Conservation (phyloP, 2,329 filamentous ascomycete genomes). For the Claviceps monticola region DNA sequence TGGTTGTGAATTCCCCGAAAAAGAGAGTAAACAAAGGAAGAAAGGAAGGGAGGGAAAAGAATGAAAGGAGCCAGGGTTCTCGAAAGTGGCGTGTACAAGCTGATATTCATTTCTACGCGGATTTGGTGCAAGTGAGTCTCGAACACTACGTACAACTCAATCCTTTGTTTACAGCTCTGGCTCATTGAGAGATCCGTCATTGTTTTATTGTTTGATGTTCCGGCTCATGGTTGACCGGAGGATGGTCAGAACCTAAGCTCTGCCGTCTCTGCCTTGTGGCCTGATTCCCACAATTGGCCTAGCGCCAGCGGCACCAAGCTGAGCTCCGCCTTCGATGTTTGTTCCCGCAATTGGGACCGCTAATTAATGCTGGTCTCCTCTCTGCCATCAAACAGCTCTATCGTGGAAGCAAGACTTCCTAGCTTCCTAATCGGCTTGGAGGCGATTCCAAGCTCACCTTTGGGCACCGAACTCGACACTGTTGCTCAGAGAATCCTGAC, state of each 20-base stretch:
- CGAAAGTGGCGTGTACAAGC: neutral
- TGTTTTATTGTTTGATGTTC: neutral
- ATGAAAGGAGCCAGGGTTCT: neutral
- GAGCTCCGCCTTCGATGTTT: constrained; percentile 10
- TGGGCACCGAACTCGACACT: neutral
- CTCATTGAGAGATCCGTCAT: neutral
- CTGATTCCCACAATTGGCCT: constrained; percentile 16
- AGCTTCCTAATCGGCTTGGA: neutral
- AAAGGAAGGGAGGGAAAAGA: neutral
- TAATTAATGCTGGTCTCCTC: constrained; percentile 3
- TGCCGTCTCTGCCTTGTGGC: constrained; percentile 19
- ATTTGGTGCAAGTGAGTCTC: neutral
- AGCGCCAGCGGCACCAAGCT: constrained; percentile 4
- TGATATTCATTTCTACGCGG: neutral
- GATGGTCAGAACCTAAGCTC: neutral
- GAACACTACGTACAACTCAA: neutral
- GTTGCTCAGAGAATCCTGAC: neutral
- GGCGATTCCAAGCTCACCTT: neutral
- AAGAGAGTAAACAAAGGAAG: neutral
- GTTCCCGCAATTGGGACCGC: constrained; percentile 6
- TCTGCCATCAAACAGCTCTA: neutral
- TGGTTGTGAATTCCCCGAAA: too few species aligned
- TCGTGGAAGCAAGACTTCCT: neutral
- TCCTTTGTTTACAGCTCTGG: neutral
- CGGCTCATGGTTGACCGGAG: neutral